Evolutionary conservation across 2,329 filamentous ascomycete genomes (phyloP), one percentile per base, ranked within the genome.

Genomic region (Lachnellula occidentalis): DNA sequence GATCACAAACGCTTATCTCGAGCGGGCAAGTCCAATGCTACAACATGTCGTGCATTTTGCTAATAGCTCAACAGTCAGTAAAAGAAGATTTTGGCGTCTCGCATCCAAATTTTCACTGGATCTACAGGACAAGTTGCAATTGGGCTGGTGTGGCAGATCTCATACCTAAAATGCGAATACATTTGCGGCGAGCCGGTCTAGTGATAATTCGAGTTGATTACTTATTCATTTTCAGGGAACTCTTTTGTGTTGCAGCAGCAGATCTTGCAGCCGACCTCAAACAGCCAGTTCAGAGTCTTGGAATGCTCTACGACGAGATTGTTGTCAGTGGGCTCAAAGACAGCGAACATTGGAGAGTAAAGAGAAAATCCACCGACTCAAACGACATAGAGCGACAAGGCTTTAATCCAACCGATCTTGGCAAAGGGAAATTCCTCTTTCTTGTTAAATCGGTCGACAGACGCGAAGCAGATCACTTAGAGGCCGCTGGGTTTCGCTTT

Each of bases 41-140:
- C 12, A 8, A 14, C 6, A 14, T 4, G 11, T 6, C 2, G 2
- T 27, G 47, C n/a, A 31, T 31, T 43, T 52, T 48, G 50, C 45
- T 52, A 54, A 49, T 37, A 39, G 15, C 3, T 50, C 9, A 5
- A 61, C 59, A 72, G 67, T 83, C 82, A 27, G 81, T 86, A 51
- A 82, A 85, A 56, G 89, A 95, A 57, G 81, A 85, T 14, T 92
- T 96, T 64, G 84, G 83, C 53, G 83, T 84, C 22, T 81, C 82
- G 0, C 90, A 95, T 66, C 82, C 88, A 0, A 82, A 92, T 1
- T 95, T 94, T 70, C 83, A 91, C 48, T 95, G 91, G 91, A 86
- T 94, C 65, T 95, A 88, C 67, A 82, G 88, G 54, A 88, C 90
- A 2, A 89, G 88, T 6, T 80, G 85, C 55, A 87, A 91, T 69